Conservation (phyloP, 805 yeast genomes). For the Lipomyces chichibuensis region DNA sequence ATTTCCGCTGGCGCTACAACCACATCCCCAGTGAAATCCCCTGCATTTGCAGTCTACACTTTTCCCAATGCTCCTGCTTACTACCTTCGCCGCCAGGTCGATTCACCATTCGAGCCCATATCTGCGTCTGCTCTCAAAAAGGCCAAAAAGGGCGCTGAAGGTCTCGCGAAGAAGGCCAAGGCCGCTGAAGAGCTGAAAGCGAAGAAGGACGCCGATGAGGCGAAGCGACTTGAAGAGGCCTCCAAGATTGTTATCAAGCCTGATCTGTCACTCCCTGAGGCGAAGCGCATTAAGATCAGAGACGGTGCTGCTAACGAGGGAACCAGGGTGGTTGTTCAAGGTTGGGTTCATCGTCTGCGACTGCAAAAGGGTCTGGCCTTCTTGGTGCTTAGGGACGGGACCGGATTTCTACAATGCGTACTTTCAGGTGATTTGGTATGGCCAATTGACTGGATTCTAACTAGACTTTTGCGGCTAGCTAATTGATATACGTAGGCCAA, state of each 20-base stretch:
- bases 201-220: constrained; percentile 68
- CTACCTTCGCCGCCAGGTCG: constrained; percentile 63
- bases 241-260: constrained; percentile 74
- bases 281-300: constrained; percentile 67
- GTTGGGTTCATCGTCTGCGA: constrained; percentile 97
- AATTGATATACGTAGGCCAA: constrained; percentile 53
- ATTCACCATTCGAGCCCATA: constrained; percentile 70
- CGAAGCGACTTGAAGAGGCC: constrained; percentile 74
- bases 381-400: constrained; percentile 91
- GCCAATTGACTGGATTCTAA: not conserved
- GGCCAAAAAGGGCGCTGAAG: constrained; percentile 95
- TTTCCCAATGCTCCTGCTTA: constrained; percentile 48
- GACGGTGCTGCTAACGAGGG: constrained; percentile 60
- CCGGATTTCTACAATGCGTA: constrained; percentile 87
- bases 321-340: constrained; percentile 74
- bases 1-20: constrained; percentile 55
- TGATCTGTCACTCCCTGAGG: constrained; percentile 72
- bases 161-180: constrained; percentile 78
- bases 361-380: constrained; percentile 90
- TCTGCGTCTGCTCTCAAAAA: constrained; percentile 90
- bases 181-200: constrained; percentile 55
- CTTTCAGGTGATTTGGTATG: constrained; percentile 73
- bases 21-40: constrained; percentile 66
- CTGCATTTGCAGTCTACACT: constrained; percentile 76
- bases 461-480: not conserved